Base-by-base conservation (phyloP, 1,139 yeast genomes). In the Sugiyamaella sp. region DNA sequence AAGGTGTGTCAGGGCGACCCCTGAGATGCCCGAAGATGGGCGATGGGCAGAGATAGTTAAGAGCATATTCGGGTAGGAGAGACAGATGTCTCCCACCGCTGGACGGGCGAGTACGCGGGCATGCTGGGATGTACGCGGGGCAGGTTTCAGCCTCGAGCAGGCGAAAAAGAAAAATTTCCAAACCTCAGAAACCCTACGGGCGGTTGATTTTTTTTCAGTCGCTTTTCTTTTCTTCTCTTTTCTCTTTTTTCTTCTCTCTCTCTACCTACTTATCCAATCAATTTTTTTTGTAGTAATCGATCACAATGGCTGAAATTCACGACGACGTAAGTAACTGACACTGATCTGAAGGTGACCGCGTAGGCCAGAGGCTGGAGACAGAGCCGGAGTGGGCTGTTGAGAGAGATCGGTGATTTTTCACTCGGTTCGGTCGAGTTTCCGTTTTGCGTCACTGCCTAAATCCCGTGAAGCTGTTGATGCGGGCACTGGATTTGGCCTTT, bases 281-380 rank as follows among this genome's bases (percentile, higher is more conserved):
- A 43, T 29, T 29, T 29, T 40, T 45, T 42, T 45, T 45, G 43
- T 51, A 47, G 25, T 29, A 33, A 40, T 27, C 32, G 48, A 20
- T 40, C 43, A 54, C 42, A 43, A 56, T 54, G 56, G 42, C 55
- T 46, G 56, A 51, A 32, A 46, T 46, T 37, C 56, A 56, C 39
- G 55, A 56, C 40, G 57, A 56, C 29, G 58, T 56, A 52, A 52
- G 57, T 52, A 43, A 33, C 20, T 22, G 41, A 21, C 12, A 32
- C 8, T 12, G 14, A n/a, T n/a, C n/a, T n/a, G n/a, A n/a, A n/a
- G n/a, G n/a, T n/a, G n/a, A n/a, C n/a, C n/a, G n/a, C n/a, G n/a
- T n/a, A n/a, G n/a, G n/a, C n/a, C n/a, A n/a, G n/a, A n/a, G n/a
- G n/a, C n/a, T n/a, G n/a, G n/a, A n/a, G n/a, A n/a, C n/a, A n/a